phyloP scores from a whole-genome alignment of 129 eudicot species.

The Artemisia annua region DNA sequence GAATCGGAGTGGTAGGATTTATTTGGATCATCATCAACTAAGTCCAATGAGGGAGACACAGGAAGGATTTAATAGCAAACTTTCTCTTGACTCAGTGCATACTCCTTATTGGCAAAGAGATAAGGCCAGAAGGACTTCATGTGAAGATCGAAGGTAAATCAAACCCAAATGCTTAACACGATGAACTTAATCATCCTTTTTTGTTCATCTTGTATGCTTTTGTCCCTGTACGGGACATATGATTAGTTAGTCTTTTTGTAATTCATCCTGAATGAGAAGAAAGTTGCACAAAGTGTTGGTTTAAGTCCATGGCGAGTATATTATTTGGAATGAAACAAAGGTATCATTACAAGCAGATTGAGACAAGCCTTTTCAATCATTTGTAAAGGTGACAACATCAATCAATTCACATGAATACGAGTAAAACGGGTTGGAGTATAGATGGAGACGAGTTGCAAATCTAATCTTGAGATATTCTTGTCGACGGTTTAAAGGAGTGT shows the following conservation, averaged over 20 bases:
- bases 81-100: conserved; percentile 40
- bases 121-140: conserved; percentile 41
- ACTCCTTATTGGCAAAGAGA: conserved; percentile 51
- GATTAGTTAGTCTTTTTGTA: conserved; percentile 25
- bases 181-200: conserved; percentile 9
- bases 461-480: too few species aligned
- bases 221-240: conserved; percentile 46
- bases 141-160: conserved; percentile 30
- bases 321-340: not conserved
- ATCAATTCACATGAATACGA: too few species aligned
- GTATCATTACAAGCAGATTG: not conserved
- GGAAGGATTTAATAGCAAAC: conserved; percentile 41
- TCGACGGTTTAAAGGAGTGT: too few species aligned
- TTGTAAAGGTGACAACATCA: too few species aligned
- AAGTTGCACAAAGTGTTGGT: conserved; percentile 14
- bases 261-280: conserved; percentile 10
- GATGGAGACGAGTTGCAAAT: too few species aligned
- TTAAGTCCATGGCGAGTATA: conserved; percentile 9
- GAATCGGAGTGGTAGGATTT: conserved; percentile 68
- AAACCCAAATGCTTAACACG: conserved; percentile 1
- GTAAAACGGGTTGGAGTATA: too few species aligned
- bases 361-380: not conserved
- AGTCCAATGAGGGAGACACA: conserved; percentile 39
- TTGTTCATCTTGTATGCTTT: conserved; percentile 30
- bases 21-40: conserved; percentile 46